These are phyloP conservation scores for Pestalotiopsis sp. DNA, from an alignment of 2,329 filamentous ascomycete genomes.

Conservation along the genomic window DNA sequence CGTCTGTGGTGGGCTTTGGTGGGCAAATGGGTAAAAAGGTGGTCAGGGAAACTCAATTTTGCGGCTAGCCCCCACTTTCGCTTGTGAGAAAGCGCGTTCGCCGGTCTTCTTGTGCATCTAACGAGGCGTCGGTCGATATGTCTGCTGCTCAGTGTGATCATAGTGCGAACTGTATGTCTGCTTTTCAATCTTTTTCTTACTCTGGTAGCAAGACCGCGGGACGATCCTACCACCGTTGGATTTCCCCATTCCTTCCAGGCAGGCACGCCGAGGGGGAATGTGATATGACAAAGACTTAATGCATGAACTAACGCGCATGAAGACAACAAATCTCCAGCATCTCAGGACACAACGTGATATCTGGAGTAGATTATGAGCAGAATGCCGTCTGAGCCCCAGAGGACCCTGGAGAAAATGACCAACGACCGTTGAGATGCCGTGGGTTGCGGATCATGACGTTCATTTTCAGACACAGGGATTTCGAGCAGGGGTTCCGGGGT, in stretches of 20 bases:
- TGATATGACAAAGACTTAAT: not conserved
- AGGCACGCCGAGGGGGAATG: not conserved
- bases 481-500: not conserved
- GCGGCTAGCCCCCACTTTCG: not conserved
- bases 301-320: not conserved
- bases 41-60: not conserved
- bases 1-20: not conserved
- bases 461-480: conserved; percentile 3
- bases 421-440: conserved; percentile 8
- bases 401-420: not conserved
- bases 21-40: not conserved
- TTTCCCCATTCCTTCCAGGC: not conserved
- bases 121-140: not conserved
- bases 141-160: not conserved
- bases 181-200: not conserved
- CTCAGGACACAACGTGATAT: not conserved
- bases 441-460: conserved; percentile 9
- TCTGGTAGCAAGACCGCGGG: not conserved
- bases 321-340: not conserved
- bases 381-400: not conserved
- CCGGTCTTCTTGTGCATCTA: not conserved
- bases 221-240: not conserved
- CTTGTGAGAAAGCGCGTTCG: not conserved
- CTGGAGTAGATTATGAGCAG: not conserved
- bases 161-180: not conserved